Evolutionary conservation across 2,329 filamentous ascomycete species (phyloP), one percentile per base, ranked within the genome.

Genomic region (Xylaria multiplex): DNA sequence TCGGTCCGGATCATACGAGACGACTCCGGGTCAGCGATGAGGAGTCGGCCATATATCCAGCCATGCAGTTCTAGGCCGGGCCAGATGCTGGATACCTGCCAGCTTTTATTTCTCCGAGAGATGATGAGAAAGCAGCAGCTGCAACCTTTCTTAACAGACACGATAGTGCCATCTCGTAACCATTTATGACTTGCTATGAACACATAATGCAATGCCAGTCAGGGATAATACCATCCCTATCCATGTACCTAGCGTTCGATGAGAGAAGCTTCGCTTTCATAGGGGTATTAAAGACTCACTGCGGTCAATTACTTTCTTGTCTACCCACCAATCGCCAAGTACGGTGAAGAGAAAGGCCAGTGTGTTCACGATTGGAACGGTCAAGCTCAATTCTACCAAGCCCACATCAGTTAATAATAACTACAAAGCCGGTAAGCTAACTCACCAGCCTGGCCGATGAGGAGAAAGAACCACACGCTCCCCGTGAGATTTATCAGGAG

Each of bases 331-430:
- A 73, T 98, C 95, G 0, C 94, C 95, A 13, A 97, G 75, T 1
- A 97, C 94, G 0, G 95, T 98, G 76, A 97, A 98, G n/a, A 98
- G 80, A 73, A 98, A 98, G 0, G 95, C 95, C 75, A 97, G 81
- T 0, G 93, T 97, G 75, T 98, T 98, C 1, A 95, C 94, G 69
- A 98, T 96, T 1, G 95, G 95, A 0, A 98, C 94, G 2, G 94
- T 97, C 69, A 98, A 83, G 76, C 93, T 97, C 72, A 98, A 77
- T 79, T 98, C 95, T 96, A 72, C 4, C 27, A 19, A 32, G 13
- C 27, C 14, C 27, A 42, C 1, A 24, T 70, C 46, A 71, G 63
- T 30, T 35, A 27, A 43, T 19, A n/a, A 27, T 7, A n/a, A 30
- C 2, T n/a, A 45, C 19, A 43, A 27, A 49, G 35, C n/a, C n/a